phyloP scores from a whole-genome alignment of 257 asterid species.

The Solanum piurae region DNA sequence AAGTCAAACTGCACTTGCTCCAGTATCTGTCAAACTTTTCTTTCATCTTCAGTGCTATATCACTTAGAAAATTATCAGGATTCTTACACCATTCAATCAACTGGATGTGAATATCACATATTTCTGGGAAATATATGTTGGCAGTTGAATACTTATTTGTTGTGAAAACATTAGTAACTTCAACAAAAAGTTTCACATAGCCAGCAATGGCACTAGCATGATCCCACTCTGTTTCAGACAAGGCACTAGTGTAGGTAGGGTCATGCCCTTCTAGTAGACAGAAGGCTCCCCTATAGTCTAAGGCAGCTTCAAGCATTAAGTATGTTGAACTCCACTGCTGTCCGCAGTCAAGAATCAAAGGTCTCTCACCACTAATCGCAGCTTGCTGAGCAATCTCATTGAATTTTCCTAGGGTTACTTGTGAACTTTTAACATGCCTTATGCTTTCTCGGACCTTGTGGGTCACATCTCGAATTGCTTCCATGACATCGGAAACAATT shows the following conservation, averaged over 20 bases:
- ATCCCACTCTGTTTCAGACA: slow-evolving; percentile 85
- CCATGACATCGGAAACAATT: slow-evolving; percentile 56
- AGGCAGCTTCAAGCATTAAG: slow-evolving; percentile 72
- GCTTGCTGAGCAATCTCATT: slow-evolving; percentile 58
- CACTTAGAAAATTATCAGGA: slow-evolving; percentile 62
- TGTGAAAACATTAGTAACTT: slow-evolving; percentile 39
- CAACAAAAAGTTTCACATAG: slow-evolving; percentile 57
- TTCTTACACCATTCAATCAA: slow-evolving; percentile 78
- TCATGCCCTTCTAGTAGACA: slow-evolving; percentile 53
- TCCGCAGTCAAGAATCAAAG: slow-evolving; percentile 57
- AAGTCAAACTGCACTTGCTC: slow-evolving; percentile 65
- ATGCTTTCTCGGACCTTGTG: slow-evolving; percentile 61
- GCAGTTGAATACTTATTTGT: slow-evolving; percentile 62
- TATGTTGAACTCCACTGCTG: slow-evolving; percentile 73
- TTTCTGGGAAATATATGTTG: slow-evolving; percentile 61
- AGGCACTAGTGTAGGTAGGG: slow-evolving; percentile 39
- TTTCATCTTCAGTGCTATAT: slow-evolving; percentile 70
- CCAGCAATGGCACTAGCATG: slow-evolving; percentile 37
- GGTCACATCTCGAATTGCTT: slow-evolving; percentile 41
- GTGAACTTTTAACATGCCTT: slow-evolving; percentile 64
- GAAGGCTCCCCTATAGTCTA: slow-evolving; percentile 58
- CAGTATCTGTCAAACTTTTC: slow-evolving; percentile 67
- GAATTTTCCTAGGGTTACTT: slow-evolving; percentile 47
- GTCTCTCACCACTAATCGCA: slow-evolving; percentile 42
- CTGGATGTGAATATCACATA: slow-evolving; percentile 78